These are phyloP conservation scores for Talaromyces sp. DNA, from an alignment of 2,329 filamentous ascomycete genomes.

Conservation along the genomic window DNA sequence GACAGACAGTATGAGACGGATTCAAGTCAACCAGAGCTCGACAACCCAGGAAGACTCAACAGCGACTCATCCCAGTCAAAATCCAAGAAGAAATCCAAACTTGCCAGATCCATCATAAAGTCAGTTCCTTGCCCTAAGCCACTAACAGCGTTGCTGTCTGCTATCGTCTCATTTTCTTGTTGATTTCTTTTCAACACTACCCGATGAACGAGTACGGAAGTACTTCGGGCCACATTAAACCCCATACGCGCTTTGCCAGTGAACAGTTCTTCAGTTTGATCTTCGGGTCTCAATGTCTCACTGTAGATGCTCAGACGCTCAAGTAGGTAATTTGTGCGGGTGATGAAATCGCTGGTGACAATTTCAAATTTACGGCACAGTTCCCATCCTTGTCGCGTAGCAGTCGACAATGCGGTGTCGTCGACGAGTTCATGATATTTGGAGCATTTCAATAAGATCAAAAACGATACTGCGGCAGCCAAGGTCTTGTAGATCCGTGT, in stretches of 20 bases:
- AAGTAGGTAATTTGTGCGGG: neutral
- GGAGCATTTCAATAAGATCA: constrained; percentile 11
- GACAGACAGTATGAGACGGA: neutral
- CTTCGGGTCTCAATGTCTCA: constrained; percentile 5
- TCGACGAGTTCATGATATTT: constrained; percentile 9
- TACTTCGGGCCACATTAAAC: constrained; percentile 11
- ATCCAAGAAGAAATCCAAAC: constrained; percentile 6
- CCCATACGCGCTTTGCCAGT: constrained; percentile 11
- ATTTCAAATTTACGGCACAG: neutral
- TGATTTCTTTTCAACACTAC: neutral
- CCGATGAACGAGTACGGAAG: neutral
- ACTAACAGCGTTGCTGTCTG: neutral
- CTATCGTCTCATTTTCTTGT: neutral
- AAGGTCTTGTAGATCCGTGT: constrained; percentile 11
- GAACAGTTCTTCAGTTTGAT: constrained; percentile 8
- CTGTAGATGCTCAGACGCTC: constrained; percentile 13
- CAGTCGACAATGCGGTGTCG: neutral
- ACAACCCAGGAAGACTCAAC: neutral
- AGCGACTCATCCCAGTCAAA: constrained; percentile 14
- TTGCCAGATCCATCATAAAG: neutral
- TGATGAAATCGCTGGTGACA: constrained; percentile 5
- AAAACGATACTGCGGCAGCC: constrained; percentile 11
- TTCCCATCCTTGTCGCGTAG: constrained; percentile 14
- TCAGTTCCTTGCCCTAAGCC: neutral
- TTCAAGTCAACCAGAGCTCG: neutral